Conservation (phyloP, 208 protist species). For the Trypanosomatidae sp. region DNA sequence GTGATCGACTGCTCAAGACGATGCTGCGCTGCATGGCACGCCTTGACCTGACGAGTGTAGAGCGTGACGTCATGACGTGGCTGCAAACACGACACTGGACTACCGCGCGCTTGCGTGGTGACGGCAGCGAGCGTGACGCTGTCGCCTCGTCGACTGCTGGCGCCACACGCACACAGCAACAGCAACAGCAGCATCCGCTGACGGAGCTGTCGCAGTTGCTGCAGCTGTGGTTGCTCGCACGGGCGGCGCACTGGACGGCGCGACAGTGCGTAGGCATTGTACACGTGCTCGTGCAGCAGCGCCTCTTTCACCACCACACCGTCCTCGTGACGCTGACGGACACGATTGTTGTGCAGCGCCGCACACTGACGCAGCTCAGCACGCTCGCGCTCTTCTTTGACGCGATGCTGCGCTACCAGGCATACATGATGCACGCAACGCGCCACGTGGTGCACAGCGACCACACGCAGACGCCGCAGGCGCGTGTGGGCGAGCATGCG, state of each 20-base stretch:
- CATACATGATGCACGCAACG: conserved; percentile 3
- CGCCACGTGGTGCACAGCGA: not conserved
- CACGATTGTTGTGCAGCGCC: conserved; percentile 18
- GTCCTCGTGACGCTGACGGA: conserved; percentile 50
- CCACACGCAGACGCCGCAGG: not conserved
- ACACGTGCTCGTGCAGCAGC: conserved; percentile 49
- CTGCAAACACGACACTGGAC: too few relatives aligned
- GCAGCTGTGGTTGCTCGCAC: conserved; percentile 21
- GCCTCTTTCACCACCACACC: conserved; percentile 17
- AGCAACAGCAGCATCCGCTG: not conserved
- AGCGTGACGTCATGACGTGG: conserved; percentile 6
- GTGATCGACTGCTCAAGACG: conserved; percentile 10
- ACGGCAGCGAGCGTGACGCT: not conserved
- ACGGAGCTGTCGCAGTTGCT: conserved; percentile 9
- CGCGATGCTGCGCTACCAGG: conserved; percentile 32
- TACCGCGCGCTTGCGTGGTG: too few relatives aligned
- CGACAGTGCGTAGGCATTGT: conserved; percentile 18
- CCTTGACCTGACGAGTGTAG: conserved; percentile 12
- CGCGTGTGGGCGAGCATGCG: conserved; percentile 8
- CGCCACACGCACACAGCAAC: too few relatives aligned
- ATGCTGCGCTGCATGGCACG: conserved; percentile 11
- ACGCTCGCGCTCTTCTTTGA: conserved; percentile 22
- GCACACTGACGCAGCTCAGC: not conserved
- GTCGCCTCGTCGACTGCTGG: too few relatives aligned
- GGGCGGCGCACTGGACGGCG: conserved; percentile 13